Base-by-base conservation (phyloP, 106 monocot species). In the Dendrobium catenatum region DNA sequence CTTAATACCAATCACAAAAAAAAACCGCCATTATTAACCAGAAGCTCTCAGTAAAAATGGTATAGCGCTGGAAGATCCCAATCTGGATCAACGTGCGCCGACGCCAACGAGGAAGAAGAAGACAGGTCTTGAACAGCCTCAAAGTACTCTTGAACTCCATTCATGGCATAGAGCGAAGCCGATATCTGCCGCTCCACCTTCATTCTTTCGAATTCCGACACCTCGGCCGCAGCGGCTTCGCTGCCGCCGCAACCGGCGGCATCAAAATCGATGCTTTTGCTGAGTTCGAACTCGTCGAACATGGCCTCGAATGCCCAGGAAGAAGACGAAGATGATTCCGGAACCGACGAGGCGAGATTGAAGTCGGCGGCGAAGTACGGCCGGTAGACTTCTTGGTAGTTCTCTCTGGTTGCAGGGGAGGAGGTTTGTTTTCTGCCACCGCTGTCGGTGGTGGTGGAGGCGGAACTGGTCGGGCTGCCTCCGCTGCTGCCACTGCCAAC, bases 171-270 rank as follows among this genome's bases (percentile, higher is more conserved):
- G 5, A 88, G 85, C 26, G 88, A 88, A 1, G 88, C 88, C 19
- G 88, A 88, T 70, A 88, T 85, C 77, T 85, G 88, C 73, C 88
- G 80, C 83, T 85, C 88, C 88, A 88, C 88, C 80, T 85, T 88
- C 80, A 88, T 83, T 80, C 82, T 73, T 47, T 88, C 88, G 40
- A 88, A 85, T 67, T 85, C 80, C 64, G 78, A 72, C n/a, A 76
- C 59, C 54, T 56, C 58, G 17, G 58, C 19, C 3, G 74, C 74
- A 19, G 20, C 9, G 72, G 31, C 41, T 9, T 54, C 77, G 54
- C 72, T 59, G 72, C 54, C 6, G 77, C 42, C 26, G 4, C 77
- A 29, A 13, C 77, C 55, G 75, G 22, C 20, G 2, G 20, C 22
- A 20, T 17, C 33, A 16, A 70, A 37, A 37, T 70, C 70, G 11